A percentile compares a stretch with the other conserved stretches of the same genome.
Conservation (phyloP, 2,329 filamentous ascomycete genomes). For the Dactylonectria macrodidyma region DNA sequence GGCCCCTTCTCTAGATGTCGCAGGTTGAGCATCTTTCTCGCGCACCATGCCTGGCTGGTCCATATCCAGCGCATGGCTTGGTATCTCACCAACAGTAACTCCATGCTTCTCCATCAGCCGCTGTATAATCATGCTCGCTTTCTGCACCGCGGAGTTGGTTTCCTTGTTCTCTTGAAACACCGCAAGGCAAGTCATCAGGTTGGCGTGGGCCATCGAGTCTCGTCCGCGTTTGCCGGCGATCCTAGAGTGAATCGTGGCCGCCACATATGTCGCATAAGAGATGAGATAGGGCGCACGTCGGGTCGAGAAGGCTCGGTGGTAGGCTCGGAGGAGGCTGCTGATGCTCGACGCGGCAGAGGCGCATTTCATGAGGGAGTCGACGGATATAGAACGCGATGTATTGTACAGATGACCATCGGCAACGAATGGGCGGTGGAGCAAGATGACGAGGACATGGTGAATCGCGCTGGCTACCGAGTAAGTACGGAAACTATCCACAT, state of each 20-base stretch:
- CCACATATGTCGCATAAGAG: constrained; percentile 69
- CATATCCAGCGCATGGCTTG: constrained; percentile 27
- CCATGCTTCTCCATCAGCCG: constrained; percentile 62
- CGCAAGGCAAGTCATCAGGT: constrained; percentile 60
- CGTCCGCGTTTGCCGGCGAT: constrained; percentile 62
- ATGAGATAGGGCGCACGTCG: constrained; percentile 66
- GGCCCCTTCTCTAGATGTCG: background rate
- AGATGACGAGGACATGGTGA: constrained; percentile 66
- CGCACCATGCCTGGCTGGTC: background rate
- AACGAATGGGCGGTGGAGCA: constrained; percentile 68
- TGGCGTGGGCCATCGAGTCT: constrained; percentile 56
- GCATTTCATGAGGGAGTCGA: constrained; percentile 62
- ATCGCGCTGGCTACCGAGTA: constrained; percentile 52
- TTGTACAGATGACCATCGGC: constrained; percentile 64
- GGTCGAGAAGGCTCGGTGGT: constrained; percentile 62
- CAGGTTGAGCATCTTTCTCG: background rate
- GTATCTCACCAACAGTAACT: constrained; percentile 44
- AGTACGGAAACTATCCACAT: background rate
- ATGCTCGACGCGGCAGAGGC: constrained; percentile 63
- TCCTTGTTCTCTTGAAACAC: constrained; percentile 65
- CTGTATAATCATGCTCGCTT: constrained; percentile 61
- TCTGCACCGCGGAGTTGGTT: constrained; percentile 64
- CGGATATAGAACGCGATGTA: constrained; percentile 56
- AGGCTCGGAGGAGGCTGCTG: constrained; percentile 59
- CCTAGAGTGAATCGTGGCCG: constrained; percentile 66